phyloP scores from a whole-genome alignment of 2,329 filamentous ascomycete genomes.

The Periconia digitata region DNA sequence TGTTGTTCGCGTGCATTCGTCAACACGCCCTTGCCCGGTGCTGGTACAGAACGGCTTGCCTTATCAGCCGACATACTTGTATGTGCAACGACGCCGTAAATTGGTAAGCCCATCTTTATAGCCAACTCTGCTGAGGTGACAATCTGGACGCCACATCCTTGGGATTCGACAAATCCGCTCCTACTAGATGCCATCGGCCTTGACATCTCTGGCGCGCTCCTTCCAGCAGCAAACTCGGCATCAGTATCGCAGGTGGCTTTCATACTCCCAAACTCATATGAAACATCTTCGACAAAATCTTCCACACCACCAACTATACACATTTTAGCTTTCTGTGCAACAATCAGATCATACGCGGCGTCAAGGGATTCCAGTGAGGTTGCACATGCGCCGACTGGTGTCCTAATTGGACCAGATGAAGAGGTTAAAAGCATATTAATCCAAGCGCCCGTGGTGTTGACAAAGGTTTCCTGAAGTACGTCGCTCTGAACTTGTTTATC shows the following conservation, averaged over 20 bases:
- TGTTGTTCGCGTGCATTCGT: slow-evolving; percentile 90
- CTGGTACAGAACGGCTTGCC: slow-evolving; percentile 95
- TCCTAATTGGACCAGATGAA: slow-evolving; percentile 97
- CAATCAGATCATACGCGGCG: slow-evolving; percentile 96
- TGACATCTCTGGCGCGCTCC: slow-evolving; percentile 96
- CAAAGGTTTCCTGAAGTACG: slow-evolving; percentile 98
- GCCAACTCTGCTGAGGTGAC: slow-evolving; percentile 97
- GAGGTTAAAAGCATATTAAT: slow-evolving; percentile 99
- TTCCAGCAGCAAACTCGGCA: slow-evolving; percentile 91
- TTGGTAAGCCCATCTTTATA: slow-evolving; percentile 97
- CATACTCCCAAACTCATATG: slow-evolving; percentile 99
- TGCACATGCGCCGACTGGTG: slow-evolving; percentile 94
- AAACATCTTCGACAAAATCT: slow-evolving; percentile 98
- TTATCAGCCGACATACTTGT: slow-evolving; percentile 98
- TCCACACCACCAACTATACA: slow-evolving; percentile 99
- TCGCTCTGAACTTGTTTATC: slow-evolving; percentile 98
- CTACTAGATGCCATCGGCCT: slow-evolving; percentile 93
- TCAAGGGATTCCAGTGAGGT: slow-evolving; percentile 97
- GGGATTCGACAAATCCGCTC: slow-evolving; percentile 99
- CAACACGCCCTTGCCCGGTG: slow-evolving; percentile 93
- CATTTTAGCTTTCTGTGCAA: slow-evolving; percentile 95
- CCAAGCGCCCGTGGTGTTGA: slow-evolving; percentile 99
- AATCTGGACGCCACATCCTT: slow-evolving; percentile 96
- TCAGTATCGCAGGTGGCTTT: slow-evolving; percentile 98
- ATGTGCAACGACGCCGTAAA: slow-evolving; percentile 90